A percentile compares a stretch with the other conserved stretches of the same genome.
Evolutionary conservation across 805 yeast species (phyloP).

Genomic region (Candida orba): DNA sequence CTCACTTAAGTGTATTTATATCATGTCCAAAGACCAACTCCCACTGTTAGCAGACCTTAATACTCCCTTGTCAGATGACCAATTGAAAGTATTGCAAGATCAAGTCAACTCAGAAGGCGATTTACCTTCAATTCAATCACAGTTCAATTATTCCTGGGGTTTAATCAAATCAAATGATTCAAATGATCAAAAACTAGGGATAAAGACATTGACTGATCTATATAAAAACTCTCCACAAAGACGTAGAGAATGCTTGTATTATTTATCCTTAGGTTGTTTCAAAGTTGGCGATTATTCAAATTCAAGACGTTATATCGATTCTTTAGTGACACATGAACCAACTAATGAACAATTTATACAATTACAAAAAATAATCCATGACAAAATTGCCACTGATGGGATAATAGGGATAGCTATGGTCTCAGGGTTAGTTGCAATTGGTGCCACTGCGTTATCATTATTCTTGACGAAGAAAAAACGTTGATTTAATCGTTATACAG

Average conservation of each 20-base stretch:
- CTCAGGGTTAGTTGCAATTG: constrained; percentile 80
- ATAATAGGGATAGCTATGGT: constrained; percentile 82
- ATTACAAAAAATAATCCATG: constrained; percentile 72
- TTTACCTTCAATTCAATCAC: constrained; percentile 70
- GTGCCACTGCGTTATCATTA: constrained; percentile 54
- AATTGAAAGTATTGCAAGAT: constrained; percentile 64
- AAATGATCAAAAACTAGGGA: constrained; percentile 70
- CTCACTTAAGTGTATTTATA: too few relatives aligned
- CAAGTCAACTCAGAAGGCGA: constrained; percentile 82
- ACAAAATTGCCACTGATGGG: constrained; percentile 80
- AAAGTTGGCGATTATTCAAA: constrained; percentile 83
- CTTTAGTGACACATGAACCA: constrained; percentile 73
- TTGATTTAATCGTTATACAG: not conserved
- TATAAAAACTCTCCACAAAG: constrained; percentile 75
- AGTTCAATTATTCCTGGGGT: constrained; percentile 96
- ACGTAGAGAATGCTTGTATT: constrained; percentile 85
- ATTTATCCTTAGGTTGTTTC: constrained; percentile 79
- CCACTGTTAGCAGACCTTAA: constrained; percentile 11
- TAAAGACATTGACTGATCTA: constrained; percentile 58
- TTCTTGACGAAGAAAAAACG: constrained; percentile 28
- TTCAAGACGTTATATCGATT: constrained; percentile 80
- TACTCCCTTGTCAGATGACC: constrained; percentile 61
- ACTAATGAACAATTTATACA: constrained; percentile 70
- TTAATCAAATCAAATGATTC: constrained; percentile 62
- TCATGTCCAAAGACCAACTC: constrained; percentile 4